Base-by-base conservation (phyloP, 2,329 filamentous ascomycete genomes). In the Paracorniculantispora psalliotae region DNA sequence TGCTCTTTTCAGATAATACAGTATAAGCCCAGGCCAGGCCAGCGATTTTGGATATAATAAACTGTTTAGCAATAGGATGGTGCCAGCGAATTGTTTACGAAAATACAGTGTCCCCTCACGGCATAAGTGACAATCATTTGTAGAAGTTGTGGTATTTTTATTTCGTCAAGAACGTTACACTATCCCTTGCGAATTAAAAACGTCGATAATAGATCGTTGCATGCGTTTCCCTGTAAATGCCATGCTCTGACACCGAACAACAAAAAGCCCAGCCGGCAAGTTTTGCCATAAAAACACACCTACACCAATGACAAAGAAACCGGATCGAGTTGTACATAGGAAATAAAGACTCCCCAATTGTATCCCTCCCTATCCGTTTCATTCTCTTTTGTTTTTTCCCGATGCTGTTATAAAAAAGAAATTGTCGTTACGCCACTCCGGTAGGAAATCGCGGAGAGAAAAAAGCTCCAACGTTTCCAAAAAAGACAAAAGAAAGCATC, bases 141-240 rank as follows among this genome's bases (percentile, higher is more conserved):
- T 57, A 62, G 65, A 61, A 64, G 69, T 65, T 68, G 70, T 71
- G 59, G 65, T 68, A 61, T 62, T 69, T 72, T 71, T 67, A 68
- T 69, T 73, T 71, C 69, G 67, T 71, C 71, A 73, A 71, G 67
- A 68, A 68, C 46, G 35, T 41, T 52, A 30, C 51, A 50, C 41
- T 41, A 26, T 53, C 64, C 65, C 69, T 71, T 67, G 70, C 66
- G 67, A 69, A 67, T 17, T 25, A 65, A 68, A 67, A 63, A 60
- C 61, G 56, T 58, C 23, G 28, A 57, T 58, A 61, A 63, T 61
- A 67, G 41, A 61, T 62, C 41, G 60, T 68, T 72, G 68, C 68
- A 73, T 69, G 69, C 67, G 68, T 64, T 71, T 72, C 69, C 71
- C 67, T 68, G 70, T 67, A 68, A 69, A 73, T 72, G 71, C 71